Evolutionary conservation across 2,329 filamentous ascomycete species (phyloP).

Genomic region (Ophiocordyceps sinensis): DNA sequence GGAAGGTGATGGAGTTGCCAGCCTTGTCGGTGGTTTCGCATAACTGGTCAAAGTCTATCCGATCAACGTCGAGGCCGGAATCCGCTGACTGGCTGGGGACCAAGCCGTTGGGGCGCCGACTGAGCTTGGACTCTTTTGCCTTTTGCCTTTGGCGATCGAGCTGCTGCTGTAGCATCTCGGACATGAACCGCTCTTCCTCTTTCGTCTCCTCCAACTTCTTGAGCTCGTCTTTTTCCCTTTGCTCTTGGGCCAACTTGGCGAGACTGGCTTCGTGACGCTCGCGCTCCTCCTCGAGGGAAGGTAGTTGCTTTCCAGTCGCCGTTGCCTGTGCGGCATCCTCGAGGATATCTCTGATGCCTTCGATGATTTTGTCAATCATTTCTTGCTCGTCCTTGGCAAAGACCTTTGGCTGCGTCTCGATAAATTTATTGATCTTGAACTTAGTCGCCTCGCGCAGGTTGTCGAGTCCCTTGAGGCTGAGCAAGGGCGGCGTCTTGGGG

Average conservation of each 20-base stretch:
- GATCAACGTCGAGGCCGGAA: slow-evolving; percentile 13
- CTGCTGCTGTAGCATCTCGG: slow-evolving; percentile 59
- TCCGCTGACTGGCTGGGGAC: slow-evolving; percentile 11
- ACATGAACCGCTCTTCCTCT: slow-evolving; percentile 57
- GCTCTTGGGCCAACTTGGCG: slow-evolving; percentile 42
- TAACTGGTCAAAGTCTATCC: slow-evolving; percentile 51
- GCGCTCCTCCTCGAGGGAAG: slow-evolving; percentile 79
- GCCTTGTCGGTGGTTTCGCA: slow-evolving; percentile 48
- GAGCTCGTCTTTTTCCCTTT: slow-evolving; percentile 36
- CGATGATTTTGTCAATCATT: slow-evolving; percentile 52
- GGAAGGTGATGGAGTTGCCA: slow-evolving; percentile 53
- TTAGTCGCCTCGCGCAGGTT: slow-evolving; percentile 55
- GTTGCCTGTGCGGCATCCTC: slow-evolving; percentile 75
- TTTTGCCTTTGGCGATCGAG: slow-evolving; percentile 51
- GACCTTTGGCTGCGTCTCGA: slow-evolving; percentile 42
- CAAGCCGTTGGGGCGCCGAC: slow-evolving; percentile 32
- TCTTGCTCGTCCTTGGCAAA: slow-evolving; percentile 38
- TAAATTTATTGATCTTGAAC: slow-evolving; percentile 52
- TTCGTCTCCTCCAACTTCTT: slow-evolving; percentile 40
- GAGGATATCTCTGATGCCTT: slow-evolving; percentile 58
- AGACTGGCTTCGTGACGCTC: slow-evolving; percentile 66
- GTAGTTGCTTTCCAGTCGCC: slow-evolving; percentile 60
- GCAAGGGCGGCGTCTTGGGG: slow-evolving; percentile 64
- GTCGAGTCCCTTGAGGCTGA: slow-evolving; percentile 51
- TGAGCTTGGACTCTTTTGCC: slow-evolving; percentile 48